These are phyloP conservation scores for Triticum monococcum DNA, from an alignment of 176 grass and related monocot genomes.

Conservation along the genomic window DNA sequence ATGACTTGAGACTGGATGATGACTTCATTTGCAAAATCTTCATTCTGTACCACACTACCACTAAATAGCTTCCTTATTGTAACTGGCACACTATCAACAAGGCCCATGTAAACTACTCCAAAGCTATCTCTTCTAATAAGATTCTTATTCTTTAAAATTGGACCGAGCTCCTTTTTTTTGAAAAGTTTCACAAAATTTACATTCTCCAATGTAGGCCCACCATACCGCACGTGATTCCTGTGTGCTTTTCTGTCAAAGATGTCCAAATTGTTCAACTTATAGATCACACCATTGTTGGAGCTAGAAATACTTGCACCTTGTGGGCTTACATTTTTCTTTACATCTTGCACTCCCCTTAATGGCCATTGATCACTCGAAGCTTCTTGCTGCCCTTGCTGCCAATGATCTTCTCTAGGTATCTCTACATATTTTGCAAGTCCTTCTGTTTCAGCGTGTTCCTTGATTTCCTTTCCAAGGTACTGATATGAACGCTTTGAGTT, in stretches of 20 bases:
- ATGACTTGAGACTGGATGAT: neutral
- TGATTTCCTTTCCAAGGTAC: neutral
- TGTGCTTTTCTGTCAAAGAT: neutral
- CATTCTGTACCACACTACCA: neutral
- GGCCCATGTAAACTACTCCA: neutral
- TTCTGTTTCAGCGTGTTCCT: neutral
- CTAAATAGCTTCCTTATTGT: neutral
- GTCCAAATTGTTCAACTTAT: neutral
- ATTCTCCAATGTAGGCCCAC: neutral
- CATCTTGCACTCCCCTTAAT: no score
- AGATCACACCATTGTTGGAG: neutral
- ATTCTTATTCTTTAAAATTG: neutral
- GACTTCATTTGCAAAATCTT: neutral
- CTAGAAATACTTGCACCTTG: no score
- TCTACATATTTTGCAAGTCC: neutral
- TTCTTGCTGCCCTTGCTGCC: neutral
- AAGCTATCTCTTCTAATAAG: neutral
- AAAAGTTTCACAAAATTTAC: neutral
- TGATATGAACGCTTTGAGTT: neutral
- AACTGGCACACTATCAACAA: no score
- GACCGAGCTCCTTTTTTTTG: neutral
- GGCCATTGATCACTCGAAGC: neutral
- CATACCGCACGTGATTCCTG: neutral
- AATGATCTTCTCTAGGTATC: neutral
- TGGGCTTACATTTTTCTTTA: no score